Evolutionary conservation across 108 stramenopile species (phyloP).

Genomic region (Aurantiochytrium sp.): DNA sequence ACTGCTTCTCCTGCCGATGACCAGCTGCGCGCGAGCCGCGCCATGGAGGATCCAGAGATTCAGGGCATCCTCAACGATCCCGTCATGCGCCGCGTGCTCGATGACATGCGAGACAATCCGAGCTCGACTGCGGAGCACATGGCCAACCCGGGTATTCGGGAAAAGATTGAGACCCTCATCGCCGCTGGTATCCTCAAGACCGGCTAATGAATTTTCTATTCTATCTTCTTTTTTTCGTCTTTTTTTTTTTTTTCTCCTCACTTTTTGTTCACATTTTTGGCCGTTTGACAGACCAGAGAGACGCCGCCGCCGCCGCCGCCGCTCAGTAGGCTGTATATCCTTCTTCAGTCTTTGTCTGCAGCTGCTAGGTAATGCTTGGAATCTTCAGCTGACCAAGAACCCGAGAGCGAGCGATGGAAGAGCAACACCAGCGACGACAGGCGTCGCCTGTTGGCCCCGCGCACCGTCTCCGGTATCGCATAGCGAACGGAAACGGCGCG

Average conservation of each 20-base stretch:
- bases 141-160: conserved; percentile 68
- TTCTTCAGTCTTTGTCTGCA: too few relatives aligned
- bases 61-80: conserved; percentile 90
- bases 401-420: too few relatives aligned
- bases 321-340: too few relatives aligned
- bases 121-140: conserved; percentile 78
- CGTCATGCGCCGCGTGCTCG: conserved; percentile 83
- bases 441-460: neutral
- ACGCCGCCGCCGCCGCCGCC: too few relatives aligned
- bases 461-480: neutral
- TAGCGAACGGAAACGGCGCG: neutral
- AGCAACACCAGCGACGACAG: neutral
- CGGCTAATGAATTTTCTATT: neutral
- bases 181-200: conserved; percentile 91
- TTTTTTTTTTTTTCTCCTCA: neutral
- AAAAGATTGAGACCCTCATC: conserved; percentile 95
- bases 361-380: too few relatives aligned
- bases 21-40: conserved; percentile 84
- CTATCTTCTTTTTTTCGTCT: neutral
- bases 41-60: conserved; percentile 99
- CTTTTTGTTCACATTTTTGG: neutral
- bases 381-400: too few relatives aligned
- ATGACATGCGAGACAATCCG: conserved; percentile 87
- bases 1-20: conserved; percentile 73
- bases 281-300: too few relatives aligned